Percentiles rank a stretch among this genome's conserved stretches.
phyloP scores from a whole-genome alignment of 2,329 filamentous ascomycete species.

The Clarireedia homoeocarpa region DNA sequence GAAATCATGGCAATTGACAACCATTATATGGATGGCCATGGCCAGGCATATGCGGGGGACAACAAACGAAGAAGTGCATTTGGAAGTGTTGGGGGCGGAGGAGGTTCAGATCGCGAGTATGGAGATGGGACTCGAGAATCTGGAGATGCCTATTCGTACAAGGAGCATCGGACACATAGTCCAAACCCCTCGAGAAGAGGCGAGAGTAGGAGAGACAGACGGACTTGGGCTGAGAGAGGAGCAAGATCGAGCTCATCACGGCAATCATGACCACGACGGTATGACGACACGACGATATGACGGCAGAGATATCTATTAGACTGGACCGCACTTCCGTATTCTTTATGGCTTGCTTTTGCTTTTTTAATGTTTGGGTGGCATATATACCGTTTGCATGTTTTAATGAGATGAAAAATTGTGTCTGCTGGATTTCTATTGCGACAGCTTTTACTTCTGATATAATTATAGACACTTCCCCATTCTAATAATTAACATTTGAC shows the following conservation, averaged over 20 bases:
- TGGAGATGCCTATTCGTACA: slow-evolving; percentile 7
- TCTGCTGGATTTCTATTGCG: no score
- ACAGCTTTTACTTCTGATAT: no score
- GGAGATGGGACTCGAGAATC: background rate
- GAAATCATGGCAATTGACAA: background rate
- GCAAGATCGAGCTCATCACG: background rate
- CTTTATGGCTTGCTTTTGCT: no score
- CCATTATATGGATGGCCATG: background rate
- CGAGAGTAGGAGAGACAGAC: slow-evolving; percentile 5
- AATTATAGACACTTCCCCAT: no score
- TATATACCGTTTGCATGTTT: no score
- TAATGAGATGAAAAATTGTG: no score
- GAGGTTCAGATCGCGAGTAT: background rate
- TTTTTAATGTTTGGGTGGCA: no score
- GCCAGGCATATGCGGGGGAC: background rate
- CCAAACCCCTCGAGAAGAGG: slow-evolving; percentile 2
- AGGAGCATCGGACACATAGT: slow-evolving; percentile 1
- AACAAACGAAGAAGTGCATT: background rate
- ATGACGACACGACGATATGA: no score
- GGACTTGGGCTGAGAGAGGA: background rate
- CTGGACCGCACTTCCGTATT: no score
- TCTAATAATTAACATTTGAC: no score
- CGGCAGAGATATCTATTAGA: no score
- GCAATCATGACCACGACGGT: no score
- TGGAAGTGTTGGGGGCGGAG: background rate